These are phyloP conservation scores for Geotrichum siamense DNA, from an alignment of 1,139 yeast genomes.

Conservation along the genomic window DNA sequence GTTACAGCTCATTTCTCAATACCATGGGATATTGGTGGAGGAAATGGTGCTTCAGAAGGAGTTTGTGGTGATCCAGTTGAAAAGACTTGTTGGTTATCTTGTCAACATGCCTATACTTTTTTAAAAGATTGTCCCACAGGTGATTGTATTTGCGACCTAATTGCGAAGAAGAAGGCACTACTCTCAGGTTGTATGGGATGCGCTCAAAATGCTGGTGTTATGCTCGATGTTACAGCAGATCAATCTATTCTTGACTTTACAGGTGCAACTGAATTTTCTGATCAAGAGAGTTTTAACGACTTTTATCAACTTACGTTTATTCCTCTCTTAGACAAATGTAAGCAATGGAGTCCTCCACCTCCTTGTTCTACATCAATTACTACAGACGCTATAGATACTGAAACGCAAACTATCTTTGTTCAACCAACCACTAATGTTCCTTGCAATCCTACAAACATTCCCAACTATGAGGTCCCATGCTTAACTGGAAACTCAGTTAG, in stretches of 20 bases:
- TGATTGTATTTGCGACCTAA: constrained; percentile 14
- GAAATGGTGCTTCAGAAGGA: constrained; percentile 5
- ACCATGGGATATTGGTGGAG: constrained; percentile 9
- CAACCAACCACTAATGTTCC: constrained; percentile 9
- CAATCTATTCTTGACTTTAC: constrained; percentile 13
- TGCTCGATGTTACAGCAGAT: constrained; percentile 2
- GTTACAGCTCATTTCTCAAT: constrained; percentile 13
- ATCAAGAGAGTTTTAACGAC: constrained; percentile 10
- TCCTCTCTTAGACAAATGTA: constrained; percentile 13
- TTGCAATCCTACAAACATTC: constrained; percentile 5
- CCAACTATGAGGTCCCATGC: constrained; percentile 10
- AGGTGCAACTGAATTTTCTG: constrained; percentile 8
- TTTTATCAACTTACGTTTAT: constrained; percentile 14
- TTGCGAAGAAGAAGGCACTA: constrained; percentile 3
- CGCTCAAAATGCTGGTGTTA: constrained; percentile 15
- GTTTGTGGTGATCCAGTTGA: constrained; percentile 16
- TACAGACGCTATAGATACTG: constrained; percentile 8
- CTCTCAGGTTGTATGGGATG: constrained; percentile 16
- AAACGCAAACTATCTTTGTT: constrained; percentile 12
- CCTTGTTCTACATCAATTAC: constrained; percentile 1
- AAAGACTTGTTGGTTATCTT: constrained; percentile 16
- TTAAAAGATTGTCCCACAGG: constrained; percentile 9
- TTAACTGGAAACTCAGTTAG: constrained; percentile 4
- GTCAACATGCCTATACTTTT: constrained; percentile 17
- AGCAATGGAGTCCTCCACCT: neutral